A percentile compares a stretch with the other conserved stretches of the same genome.
phyloP scores from a whole-genome alignment of 2,329 filamentous ascomycete genomes.

The Diaporthe aspalathi region DNA sequence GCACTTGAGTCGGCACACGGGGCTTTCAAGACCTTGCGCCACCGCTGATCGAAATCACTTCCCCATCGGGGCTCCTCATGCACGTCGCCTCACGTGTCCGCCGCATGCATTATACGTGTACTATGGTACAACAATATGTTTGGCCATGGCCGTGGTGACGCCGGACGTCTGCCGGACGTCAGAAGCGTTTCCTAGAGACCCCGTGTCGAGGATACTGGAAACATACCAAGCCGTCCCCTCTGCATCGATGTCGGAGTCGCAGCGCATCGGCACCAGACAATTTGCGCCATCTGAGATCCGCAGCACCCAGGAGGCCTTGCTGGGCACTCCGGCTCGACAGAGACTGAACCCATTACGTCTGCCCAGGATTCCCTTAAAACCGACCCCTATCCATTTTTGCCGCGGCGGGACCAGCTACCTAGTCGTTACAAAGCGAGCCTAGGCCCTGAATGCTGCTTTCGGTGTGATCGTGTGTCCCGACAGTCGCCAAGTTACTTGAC shows the following conservation, averaged over 20 bases:
- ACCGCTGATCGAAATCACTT: conserved; percentile 22
- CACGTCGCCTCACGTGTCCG: background rate
- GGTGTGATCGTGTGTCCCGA: background rate
- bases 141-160: background rate
- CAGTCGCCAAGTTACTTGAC: background rate
- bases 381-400: conserved; percentile 1
- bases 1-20: conserved; percentile 16
- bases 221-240: background rate
- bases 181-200: background rate
- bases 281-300: background rate
- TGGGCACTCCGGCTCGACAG: background rate
- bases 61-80: background rate
- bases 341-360: conserved; percentile 28
- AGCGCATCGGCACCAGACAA: conserved; percentile 2
- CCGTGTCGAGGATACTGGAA: background rate
- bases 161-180: background rate
- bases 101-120: background rate
- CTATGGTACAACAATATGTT: too few species aligned
- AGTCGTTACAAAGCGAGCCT: background rate
- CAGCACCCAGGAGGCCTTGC: background rate
- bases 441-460: background rate
- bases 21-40: background rate
- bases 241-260: background rate
- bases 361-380: conserved; percentile 21
- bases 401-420: conserved; percentile 4